These are phyloP conservation scores for Macrocybe gigantea DNA, from an alignment of 768 basidiomycete genomes.

Conservation along the genomic window DNA sequence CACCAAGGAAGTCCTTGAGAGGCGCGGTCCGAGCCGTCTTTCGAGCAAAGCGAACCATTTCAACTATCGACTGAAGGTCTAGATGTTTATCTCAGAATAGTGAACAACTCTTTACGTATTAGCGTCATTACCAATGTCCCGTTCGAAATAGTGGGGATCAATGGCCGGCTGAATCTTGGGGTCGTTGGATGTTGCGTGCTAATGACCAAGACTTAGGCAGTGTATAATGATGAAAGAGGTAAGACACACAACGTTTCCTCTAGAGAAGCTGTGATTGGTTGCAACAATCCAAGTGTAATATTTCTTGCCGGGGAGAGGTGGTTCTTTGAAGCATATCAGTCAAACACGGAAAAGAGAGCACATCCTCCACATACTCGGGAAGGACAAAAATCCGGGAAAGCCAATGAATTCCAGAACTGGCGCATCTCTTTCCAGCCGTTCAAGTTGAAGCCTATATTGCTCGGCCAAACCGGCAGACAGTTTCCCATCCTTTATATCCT, in stretches of 20 bases:
- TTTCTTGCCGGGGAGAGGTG: conserved; percentile 29
- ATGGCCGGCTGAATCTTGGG: conserved; percentile 23
- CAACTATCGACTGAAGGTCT: not conserved
- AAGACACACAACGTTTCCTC: conserved; percentile 40
- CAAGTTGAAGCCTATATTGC: conserved; percentile 33
- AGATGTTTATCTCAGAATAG: not conserved
- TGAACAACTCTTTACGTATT: not conserved
- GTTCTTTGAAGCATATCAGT: no score
- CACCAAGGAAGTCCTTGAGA: not conserved
- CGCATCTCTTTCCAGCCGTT: conserved; percentile 17
- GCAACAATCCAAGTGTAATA: conserved; percentile 33
- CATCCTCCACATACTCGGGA: conserved; percentile 5
- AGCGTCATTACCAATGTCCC: conserved; percentile 22
- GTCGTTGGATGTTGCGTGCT: conserved; percentile 24
- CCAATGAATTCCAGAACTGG: conserved; percentile 21
- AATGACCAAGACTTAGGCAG: not conserved
- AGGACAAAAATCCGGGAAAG: conserved; percentile 18
- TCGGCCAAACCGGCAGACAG: conserved; percentile 27
- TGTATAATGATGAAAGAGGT: not conserved
- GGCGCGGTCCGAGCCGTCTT: not conserved
- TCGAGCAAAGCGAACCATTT: not conserved
- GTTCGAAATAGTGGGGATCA: conserved; percentile 33
- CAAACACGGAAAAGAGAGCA: no score
- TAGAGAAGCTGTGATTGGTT: conserved; percentile 39
- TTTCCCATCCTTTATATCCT: not conserved